Percentiles rank a stretch among this genome's conserved stretches.
These are phyloP conservation scores for Anethum foeniculum DNA, from an alignment of 140 eudicot genomes.

Conservation along the genomic window DNA sequence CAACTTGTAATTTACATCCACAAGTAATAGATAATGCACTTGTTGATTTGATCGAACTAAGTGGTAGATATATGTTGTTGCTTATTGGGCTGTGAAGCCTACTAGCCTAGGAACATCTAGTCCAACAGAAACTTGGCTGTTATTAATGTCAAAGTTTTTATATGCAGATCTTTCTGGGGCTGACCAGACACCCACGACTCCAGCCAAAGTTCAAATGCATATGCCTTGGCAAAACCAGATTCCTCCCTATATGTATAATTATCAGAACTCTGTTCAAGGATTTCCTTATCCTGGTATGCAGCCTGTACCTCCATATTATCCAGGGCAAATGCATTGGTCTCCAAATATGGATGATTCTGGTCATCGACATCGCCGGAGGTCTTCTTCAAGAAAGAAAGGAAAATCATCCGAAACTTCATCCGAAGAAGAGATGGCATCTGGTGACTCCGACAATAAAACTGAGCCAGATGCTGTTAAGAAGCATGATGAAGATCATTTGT, in stretches of 20 bases:
- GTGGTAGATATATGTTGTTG: neutral
- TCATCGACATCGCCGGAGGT: conserved; percentile 42
- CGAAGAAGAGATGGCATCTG: conserved; percentile 37
- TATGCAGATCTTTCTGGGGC: conserved; percentile 32
- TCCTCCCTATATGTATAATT: conserved; percentile 72
- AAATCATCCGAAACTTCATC: conserved; percentile 60
- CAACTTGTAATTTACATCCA: neutral
- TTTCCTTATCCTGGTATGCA: conserved; percentile 69
- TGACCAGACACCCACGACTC: conserved; percentile 44
- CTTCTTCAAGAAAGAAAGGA: conserved; percentile 62
- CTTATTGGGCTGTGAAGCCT: neutral
- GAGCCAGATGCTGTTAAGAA: conserved; percentile 44
- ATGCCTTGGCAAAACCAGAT: conserved; percentile 86
- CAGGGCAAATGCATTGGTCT: conserved; percentile 76
- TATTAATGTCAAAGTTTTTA: conserved; percentile 5
- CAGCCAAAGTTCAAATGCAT: conserved; percentile 52
- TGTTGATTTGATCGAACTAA: neutral
- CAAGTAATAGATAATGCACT: neutral
- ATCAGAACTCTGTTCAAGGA: conserved; percentile 59
- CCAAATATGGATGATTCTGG: conserved; percentile 36
- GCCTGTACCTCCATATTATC: conserved; percentile 62
- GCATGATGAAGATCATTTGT: conserved; percentile 40
- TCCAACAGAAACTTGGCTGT: neutral
- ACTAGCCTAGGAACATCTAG: neutral
- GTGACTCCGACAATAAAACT: conserved; percentile 38